Conservation (phyloP, 2,329 filamentous ascomycete genomes). For the Alternaria sp. region DNA sequence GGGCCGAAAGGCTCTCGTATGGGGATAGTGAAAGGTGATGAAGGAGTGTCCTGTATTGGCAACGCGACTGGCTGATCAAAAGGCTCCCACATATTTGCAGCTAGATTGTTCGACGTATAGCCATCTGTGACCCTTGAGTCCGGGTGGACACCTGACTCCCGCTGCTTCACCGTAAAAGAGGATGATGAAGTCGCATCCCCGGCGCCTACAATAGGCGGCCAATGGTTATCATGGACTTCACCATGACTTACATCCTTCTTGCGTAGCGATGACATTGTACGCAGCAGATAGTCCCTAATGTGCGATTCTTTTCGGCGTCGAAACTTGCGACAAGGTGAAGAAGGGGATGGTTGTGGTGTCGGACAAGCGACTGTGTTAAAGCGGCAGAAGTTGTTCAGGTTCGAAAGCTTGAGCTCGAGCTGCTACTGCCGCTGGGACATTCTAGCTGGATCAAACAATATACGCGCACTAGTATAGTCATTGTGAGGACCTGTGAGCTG, state of each 20-base stretch:
- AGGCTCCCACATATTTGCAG: neutral
- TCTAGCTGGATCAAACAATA: neutral
- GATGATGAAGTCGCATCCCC: neutral
- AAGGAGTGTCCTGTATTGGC: neutral
- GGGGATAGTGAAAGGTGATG: neutral
- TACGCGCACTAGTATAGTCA: neutral
- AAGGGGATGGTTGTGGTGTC: neutral
- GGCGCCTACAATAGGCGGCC: neutral
- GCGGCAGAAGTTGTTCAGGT: neutral
- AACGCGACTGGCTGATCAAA: neutral
- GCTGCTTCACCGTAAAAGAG: neutral
- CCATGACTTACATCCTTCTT: neutral
- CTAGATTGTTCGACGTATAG: neutral
- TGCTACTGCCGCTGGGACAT: neutral
- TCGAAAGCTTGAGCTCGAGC: neutral
- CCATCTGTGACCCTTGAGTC: neutral
- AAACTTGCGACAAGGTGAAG: neutral
- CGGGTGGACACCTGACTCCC: neutral
- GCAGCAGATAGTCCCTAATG: neutral
- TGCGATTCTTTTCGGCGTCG: too few relatives aligned
- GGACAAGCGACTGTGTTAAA: neutral
- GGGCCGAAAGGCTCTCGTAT: neutral
- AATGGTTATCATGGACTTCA: neutral
- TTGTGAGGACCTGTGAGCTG: neutral
- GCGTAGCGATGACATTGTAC: neutral